phyloP scores from a whole-genome alignment of 768 basidiomycete genomes.

The Mycena rosella region DNA sequence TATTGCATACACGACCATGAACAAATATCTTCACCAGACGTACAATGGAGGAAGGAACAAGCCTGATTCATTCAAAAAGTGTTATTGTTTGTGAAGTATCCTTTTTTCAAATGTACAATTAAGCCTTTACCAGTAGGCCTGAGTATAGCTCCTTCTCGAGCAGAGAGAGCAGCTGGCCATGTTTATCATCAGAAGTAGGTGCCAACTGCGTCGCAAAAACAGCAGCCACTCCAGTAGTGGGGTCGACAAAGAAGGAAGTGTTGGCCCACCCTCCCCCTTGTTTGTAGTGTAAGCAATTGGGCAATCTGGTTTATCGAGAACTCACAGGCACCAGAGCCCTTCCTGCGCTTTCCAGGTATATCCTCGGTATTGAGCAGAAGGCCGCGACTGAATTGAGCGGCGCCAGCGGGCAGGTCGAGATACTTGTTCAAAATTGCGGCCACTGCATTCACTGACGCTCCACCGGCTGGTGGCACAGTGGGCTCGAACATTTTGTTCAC shows the following conservation, averaged over 20 bases:
- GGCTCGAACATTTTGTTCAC: conserved; percentile 20
- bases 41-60: no score
- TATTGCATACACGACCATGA: no score
- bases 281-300: neutral
- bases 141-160: conserved; percentile 24
- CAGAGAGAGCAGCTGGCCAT: neutral
- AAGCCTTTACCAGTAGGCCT: neutral
- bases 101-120: no score
- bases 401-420: conserved; percentile 4
- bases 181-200: conserved; percentile 1
- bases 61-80: no score
- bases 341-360: conserved; percentile 9
- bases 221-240: conserved; percentile 14
- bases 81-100: no score
- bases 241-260: conserved; percentile 28
- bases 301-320: neutral
- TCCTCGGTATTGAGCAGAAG: conserved; percentile 18
- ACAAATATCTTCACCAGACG: no score
- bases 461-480: conserved; percentile 8
- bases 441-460: neutral
- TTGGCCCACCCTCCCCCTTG: conserved; percentile 32
- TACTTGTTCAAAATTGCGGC: neutral
- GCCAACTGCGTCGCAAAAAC: conserved; percentile 28
- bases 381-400: conserved; percentile 11
- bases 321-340: conserved; percentile 24